These are phyloP conservation scores for Hippophae gyantsensis DNA, from an alignment of 306 rosid genomes.

Conservation along the genomic window DNA sequence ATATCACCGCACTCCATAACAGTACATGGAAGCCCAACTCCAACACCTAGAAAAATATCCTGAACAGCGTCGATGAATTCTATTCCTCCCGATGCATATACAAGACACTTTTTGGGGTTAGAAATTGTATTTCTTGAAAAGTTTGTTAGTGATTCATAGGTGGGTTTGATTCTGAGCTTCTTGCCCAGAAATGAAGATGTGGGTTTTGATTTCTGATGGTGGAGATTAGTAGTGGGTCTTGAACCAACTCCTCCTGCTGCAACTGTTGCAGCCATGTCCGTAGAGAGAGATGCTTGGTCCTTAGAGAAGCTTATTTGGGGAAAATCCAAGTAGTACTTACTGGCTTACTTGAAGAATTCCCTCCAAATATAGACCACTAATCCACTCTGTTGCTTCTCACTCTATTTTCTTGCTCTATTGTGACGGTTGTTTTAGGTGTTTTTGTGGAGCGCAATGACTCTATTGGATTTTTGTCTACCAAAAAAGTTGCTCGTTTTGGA, in stretches of 20 bases:
- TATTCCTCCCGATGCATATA: constrained; percentile 34
- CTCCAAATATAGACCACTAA: constrained; percentile 40
- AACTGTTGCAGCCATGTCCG: constrained; percentile 41
- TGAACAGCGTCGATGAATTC: constrained; percentile 48
- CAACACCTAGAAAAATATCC: constrained; percentile 66
- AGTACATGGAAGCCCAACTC: constrained; percentile 84
- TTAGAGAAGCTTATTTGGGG: constrained; percentile 5
- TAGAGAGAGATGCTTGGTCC: constrained; percentile 7
- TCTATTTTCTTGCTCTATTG: not conserved
- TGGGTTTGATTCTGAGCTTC: constrained; percentile 32
- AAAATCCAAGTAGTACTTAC: constrained; percentile 8
- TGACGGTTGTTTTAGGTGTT: constrained; percentile 34
- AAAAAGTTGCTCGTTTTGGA: too few relatives aligned
- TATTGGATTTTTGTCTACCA: constrained; percentile 14
- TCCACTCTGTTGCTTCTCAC: not conserved
- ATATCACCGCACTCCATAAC: constrained; percentile 97
- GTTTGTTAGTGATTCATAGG: constrained; percentile 6
- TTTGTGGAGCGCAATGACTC: constrained; percentile 47
- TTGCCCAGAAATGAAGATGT: constrained; percentile 54
- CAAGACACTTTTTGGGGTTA: constrained; percentile 23
- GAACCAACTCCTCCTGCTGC: constrained; percentile 53
- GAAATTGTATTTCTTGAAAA: constrained; percentile 18
- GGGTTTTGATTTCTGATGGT: constrained; percentile 32
- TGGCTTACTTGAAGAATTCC: constrained; percentile 5
- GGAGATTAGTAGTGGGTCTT: constrained; percentile 37